Base-by-base conservation (phyloP, 164 flowering plant genomes). In the Tetracentron sinense region DNA sequence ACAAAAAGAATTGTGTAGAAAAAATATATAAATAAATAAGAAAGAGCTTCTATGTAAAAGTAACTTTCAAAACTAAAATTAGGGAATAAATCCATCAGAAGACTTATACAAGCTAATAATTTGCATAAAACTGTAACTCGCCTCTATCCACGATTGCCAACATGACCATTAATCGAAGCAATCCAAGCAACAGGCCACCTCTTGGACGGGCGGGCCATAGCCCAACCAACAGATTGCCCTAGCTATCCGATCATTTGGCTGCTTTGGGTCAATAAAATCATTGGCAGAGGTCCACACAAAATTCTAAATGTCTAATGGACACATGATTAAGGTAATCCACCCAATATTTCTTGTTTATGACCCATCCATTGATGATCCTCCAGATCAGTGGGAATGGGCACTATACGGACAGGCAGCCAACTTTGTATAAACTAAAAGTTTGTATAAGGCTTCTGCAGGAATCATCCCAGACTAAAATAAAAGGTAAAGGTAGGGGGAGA, bases 291-390 rank as follows among this genome's bases (percentile, higher is more conserved):
- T n/a, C n/a, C n/a, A n/a, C 49, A 26, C 22, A 48, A 44, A 25
- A 26, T 58, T 38, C 23, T 23, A 35, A 10, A 35, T 21, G 21
- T 47, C 47, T 60, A 42, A 51, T 42, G n/a, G 42, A 15, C 23
- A 20, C 49, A 27, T 10, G 35, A 12, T 5, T 57, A 44, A 49
- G 11, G n/a, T 19, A 59, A 46, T 21, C 30, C 26, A 28, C 49
- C 19, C 22, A 48, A 44, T 44, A 26, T 58, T 38, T 42, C 25
- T 58, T 17, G 35, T 21, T 38, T 47, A 60, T 60, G 54, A 51
- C 54, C 33, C 38, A 42, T 42, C 29, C 27, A 58, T 15, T 50
- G 50, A 59, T 25, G 42, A 8, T 44, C 58, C 23, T 64, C 42
- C 53, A 28, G 60, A 55, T 20, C 20, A 44, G 22, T 6, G 58